Conservation (phyloP, 108 stramenopile genomes). For the Discostella stelligeroides region DNA sequence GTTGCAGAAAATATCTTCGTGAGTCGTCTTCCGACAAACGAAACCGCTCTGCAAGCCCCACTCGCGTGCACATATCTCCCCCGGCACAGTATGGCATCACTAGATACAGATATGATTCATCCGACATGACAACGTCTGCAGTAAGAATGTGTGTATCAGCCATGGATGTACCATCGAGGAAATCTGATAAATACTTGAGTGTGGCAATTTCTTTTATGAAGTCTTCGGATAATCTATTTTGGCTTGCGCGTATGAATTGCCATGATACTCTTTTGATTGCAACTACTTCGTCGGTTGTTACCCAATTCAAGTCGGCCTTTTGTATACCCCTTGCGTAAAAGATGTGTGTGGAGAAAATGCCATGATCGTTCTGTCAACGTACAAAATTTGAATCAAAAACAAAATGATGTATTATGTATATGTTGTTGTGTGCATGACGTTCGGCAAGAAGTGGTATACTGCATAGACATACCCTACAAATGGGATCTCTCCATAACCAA, state of each 20-base stretch:
- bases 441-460: neutral
- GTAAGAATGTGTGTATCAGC: constrained; percentile 27
- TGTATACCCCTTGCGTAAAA: constrained; percentile 27
- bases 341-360: constrained; percentile 16
- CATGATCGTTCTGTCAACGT: constrained; percentile 20
- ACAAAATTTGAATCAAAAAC: no score
- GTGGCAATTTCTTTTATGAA: constrained; percentile 41
- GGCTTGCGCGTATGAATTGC: constrained; percentile 13
- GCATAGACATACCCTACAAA: no score
- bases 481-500: no score
- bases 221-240: constrained; percentile 30
- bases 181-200: constrained; percentile 38
- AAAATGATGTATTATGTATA: neutral
- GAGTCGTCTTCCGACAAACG: constrained; percentile 71
- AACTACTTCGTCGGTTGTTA: constrained; percentile 23
- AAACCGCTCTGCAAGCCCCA: constrained; percentile 16
- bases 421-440: neutral
- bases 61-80: constrained; percentile 35
- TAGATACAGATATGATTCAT: constrained; percentile 29
- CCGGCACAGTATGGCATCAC: constrained; percentile 50
- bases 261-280: constrained; percentile 45
- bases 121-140: constrained; percentile 42
- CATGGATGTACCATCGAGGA: constrained; percentile 5
- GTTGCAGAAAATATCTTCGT: constrained; percentile 75
- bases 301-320: constrained; percentile 40